phyloP scores from a whole-genome alignment of 768 basidiomycete genomes.

The Amanita muscaria region DNA sequence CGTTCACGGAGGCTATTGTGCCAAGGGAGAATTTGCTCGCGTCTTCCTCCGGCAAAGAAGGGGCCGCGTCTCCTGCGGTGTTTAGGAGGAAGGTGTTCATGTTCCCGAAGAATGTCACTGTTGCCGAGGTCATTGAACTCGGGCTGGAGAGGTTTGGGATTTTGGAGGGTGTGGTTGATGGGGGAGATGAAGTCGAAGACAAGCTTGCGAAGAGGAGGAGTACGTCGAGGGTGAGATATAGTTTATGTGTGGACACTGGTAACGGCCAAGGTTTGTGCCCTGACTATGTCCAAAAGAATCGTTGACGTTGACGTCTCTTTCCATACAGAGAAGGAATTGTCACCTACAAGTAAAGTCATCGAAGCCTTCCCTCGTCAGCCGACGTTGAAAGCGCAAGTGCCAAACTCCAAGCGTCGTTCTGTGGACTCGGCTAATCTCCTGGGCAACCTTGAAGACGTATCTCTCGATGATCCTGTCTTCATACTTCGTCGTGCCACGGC shows the following conservation, averaged over 20 bases:
- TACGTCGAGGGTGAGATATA: slow-evolving; percentile 71
- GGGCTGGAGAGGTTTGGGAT: slow-evolving; percentile 93
- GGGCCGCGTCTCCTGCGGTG: slow-evolving; percentile 33
- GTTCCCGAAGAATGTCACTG: slow-evolving; percentile 91
- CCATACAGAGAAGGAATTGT: slow-evolving; percentile 61
- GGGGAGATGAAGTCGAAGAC: slow-evolving; percentile 96
- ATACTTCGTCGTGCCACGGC: slow-evolving; percentile 76
- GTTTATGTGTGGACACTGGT: slow-evolving; percentile 55
- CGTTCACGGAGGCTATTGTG: slow-evolving; percentile 88
- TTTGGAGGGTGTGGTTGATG: slow-evolving; percentile 94
- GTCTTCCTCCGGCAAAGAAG: slow-evolving; percentile 15
- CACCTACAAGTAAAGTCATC: slow-evolving; percentile 74
- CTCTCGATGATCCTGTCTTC: slow-evolving; percentile 81
- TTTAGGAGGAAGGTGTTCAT: slow-evolving; percentile 77
- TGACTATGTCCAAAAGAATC: neutral
- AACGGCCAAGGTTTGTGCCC: slow-evolving; percentile 42
- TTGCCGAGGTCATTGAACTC: slow-evolving; percentile 92
- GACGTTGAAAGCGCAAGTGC: slow-evolving; percentile 51
- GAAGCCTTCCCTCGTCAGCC: slow-evolving; percentile 80
- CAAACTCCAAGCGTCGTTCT: slow-evolving; percentile 74
- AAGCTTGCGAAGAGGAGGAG: slow-evolving; percentile 79
- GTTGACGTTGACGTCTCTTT: neutral
- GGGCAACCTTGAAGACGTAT: slow-evolving; percentile 66
- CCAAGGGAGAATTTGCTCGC: slow-evolving; percentile 68
- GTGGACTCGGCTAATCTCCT: slow-evolving; percentile 70